Base-by-base conservation (phyloP, 371 early-diverging fungal genomes). In the Mortierella sp. region DNA sequence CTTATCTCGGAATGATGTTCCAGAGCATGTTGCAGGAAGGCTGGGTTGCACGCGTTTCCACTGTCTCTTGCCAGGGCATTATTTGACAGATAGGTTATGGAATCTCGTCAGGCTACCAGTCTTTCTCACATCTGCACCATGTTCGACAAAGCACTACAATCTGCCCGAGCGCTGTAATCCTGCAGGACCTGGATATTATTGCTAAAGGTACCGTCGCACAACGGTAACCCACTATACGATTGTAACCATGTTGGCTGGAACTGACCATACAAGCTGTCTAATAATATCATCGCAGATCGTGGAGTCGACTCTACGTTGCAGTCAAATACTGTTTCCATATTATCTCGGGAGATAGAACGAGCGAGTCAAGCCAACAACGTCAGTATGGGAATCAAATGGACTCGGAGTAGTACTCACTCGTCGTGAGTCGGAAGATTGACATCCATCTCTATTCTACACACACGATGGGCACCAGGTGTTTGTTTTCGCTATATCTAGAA, bases 111-210 rank as follows among this genome's bases (percentile, higher is more conserved):
- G 23, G 69, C 62, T 0, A 41, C 28, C 1, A 58, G 38, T n/a
- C 62, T 74, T 1, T 69, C 69, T 10, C 41, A 69, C 34, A 61
- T 74, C 24, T 57, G 54, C 4, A 49, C 65, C 0, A 62, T 74
- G 2, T 74, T 74, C 27, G 69, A 74, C 41, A 59, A 52, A 28
- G 76, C 76, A 0, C 43, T 74, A n/a, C 69, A 68, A 16, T 60
- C 69, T 0, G 61, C 76, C 76, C 76, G 0, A 68, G 76, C 19
- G 69, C 69, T 34, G 54, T 74, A 12, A 28, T 74, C 1, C 31
- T 74, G 24, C 61, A 64, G 26, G 76, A 74, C 14, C 18, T 74
- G 46, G 76, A 74, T 48, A 42, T 51, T 12, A 59, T 74, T 39
- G 76, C 76, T 2, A 74, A 69, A 62, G 63, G 74, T 68, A 54